These are phyloP conservation scores for Trichoderma sp. DNA, from an alignment of 2,329 filamentous ascomycete species.

Conservation along the genomic window DNA sequence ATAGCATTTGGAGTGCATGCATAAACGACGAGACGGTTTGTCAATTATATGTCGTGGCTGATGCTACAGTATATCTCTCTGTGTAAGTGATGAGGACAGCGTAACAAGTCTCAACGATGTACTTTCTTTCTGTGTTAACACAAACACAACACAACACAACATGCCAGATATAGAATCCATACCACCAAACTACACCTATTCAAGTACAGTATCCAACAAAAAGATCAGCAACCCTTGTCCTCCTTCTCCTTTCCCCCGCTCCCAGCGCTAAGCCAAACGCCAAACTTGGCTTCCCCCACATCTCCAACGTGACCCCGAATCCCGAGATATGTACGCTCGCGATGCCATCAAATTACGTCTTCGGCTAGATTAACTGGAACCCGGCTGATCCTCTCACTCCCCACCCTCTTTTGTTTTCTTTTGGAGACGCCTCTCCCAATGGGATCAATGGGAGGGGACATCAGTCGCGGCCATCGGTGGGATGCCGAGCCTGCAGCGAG, in stretches of 20 bases:
- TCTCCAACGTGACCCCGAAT: constrained; percentile 15
- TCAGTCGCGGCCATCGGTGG: neutral
- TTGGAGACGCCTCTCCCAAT: neutral
- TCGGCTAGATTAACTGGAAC: constrained; percentile 6
- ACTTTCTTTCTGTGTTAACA: neutral
- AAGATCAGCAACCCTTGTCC: neutral
- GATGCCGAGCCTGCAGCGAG: constrained; percentile 18
- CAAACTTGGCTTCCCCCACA: neutral
- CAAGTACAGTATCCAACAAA: neutral
- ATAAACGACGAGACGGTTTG: neutral
- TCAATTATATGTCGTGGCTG: neutral
- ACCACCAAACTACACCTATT: neutral
- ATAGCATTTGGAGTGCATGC: neutral
- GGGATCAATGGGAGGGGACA: neutral
- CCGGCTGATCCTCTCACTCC: neutral
- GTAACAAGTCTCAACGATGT: neutral
- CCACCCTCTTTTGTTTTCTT: neutral
- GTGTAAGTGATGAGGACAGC: neutral
- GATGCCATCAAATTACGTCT: constrained; percentile 1
- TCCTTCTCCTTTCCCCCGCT: neutral
- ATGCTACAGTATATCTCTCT: neutral
- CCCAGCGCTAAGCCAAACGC: neutral
- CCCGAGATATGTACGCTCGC: constrained; percentile 12
- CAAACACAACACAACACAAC: neutral
- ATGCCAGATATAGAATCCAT: neutral